These are phyloP conservation scores for Naganishia onofrii DNA, from an alignment of 768 basidiomycete species.

Conservation along the genomic window DNA sequence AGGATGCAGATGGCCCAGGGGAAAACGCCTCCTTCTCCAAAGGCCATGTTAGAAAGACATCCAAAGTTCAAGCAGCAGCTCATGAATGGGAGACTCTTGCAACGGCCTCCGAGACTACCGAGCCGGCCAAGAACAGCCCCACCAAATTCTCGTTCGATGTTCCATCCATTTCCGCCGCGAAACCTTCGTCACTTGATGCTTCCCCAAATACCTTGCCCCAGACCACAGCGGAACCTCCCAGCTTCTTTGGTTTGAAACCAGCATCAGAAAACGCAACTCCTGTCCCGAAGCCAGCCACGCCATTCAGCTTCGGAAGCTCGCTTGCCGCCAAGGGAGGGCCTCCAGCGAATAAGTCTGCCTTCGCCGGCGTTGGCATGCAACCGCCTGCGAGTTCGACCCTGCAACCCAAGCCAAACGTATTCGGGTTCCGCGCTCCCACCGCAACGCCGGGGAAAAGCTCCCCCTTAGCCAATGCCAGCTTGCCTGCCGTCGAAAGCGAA, in stretches of 20 bases:
- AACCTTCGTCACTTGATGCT: neutral
- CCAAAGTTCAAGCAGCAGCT: slow-evolving; percentile 21
- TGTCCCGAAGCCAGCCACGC: slow-evolving; percentile 9
- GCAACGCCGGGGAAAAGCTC: slow-evolving; percentile 22
- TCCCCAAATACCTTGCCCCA: neutral
- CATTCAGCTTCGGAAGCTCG: neutral
- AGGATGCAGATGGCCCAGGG: neutral
- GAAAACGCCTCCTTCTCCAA: neutral
- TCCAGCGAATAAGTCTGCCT: neutral
- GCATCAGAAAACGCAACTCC: too few relatives aligned
- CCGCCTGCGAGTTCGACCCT: slow-evolving; percentile 2
- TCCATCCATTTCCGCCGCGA: neutral
- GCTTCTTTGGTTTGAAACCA: slow-evolving; percentile 3
- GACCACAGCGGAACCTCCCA: neutral
- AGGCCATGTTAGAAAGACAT: slow-evolving; percentile 1
- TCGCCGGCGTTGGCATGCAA: slow-evolving; percentile 16
- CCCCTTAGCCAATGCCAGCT: slow-evolving; percentile 10
- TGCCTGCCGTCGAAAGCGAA: neutral
- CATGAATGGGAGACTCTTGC: slow-evolving; percentile 24
- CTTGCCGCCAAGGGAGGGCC: neutral
- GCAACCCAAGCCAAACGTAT: slow-evolving; percentile 8
- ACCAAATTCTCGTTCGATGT: slow-evolving; percentile 15
- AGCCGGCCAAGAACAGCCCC: slow-evolving; percentile 18
- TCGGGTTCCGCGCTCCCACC: slow-evolving; percentile 27
- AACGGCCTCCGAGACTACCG: neutral